Evolutionary conservation across 129 eudicot genomes (phyloP), one percentile per base, ranked within the genome.

Genomic region (Solidago caesia): DNA sequence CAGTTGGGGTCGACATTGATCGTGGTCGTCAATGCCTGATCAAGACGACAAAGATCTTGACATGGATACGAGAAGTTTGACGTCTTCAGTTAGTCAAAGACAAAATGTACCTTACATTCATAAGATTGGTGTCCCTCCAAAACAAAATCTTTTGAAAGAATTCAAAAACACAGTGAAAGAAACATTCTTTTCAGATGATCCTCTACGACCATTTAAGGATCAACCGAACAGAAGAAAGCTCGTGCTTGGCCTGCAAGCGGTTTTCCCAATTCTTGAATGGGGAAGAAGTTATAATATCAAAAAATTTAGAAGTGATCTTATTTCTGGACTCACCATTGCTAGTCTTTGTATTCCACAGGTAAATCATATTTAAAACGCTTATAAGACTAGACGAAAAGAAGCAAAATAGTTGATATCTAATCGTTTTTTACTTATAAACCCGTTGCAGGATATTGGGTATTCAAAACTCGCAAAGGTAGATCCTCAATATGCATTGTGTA

Each of bases 301-400:
- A 0, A 92, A 92, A 67, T 82, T 92, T 57, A 84, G 82, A 80
- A 96, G 96, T 15, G 97, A 92, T 75, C 78, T 92, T 44, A 87
- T 92, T 65, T 70, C 97, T 70, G 97, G 97, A 44, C 86, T 92
- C 73, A 89, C 96, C 76, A 86, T 89, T 80, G 96, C 96, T 12
- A 89, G 89, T 76, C 96, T 89, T 67, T 89, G 96, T 77, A 92
- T 92, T 62, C 97, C 97, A 67, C 96, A 87, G 96, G 97, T 89
- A 77, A 2, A 51, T 10, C 56, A 63, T 33, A 15, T 60, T 74
- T 25, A 2, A 45, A 56, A 29, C 59, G 33, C n/a, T 53, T 51
- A 73, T 55, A 57, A 5, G 7, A 58, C 21, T 4, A 59, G 7
- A 44, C 9, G 1, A 26, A 47, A 4, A 10, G 43, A 52, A 25